A percentile compares a stretch with the other conserved stretches of the same genome.
Evolutionary conservation across 176 grass and related monocot genomes (phyloP).

Genomic region (Carex cristatella): DNA sequence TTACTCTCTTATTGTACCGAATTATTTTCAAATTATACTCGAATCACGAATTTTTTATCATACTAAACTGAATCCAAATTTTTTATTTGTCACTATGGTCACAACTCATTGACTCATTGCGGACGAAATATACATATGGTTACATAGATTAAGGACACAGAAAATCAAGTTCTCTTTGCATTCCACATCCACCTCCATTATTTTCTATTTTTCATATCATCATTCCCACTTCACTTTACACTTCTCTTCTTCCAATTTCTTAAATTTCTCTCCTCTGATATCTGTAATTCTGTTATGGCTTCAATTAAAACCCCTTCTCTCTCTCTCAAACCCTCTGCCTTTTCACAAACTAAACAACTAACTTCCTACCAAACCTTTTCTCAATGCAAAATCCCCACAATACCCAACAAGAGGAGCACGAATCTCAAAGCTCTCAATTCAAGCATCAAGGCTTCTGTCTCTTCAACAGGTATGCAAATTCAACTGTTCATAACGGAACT

Average conservation of each 20-base stretch:
- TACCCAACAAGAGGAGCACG: background rate
- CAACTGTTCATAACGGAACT: background rate
- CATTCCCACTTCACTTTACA: background rate
- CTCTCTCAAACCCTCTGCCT: slow-evolving; percentile 14
- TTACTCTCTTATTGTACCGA: too few species aligned
- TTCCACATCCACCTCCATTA: background rate
- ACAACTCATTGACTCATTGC: too few species aligned
- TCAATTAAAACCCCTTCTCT: slow-evolving; percentile 12
- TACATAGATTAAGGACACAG: background rate
- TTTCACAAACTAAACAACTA: background rate
- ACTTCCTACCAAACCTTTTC: background rate
- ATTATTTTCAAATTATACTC: too few species aligned
- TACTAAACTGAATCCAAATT: too few species aligned
- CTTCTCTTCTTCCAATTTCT: background rate
- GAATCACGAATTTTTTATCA: too few species aligned
- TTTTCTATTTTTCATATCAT: background rate
- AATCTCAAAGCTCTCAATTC: background rate
- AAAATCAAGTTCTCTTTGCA: background rate
- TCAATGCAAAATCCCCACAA: slow-evolving; percentile 5
- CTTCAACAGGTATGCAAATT: background rate
- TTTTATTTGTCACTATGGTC: too few species aligned
- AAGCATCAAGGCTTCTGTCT: background rate
- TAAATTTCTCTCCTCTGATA: background rate
- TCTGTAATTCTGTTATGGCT: slow-evolving; percentile 19
- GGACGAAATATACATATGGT: background rate